phyloP scores from a whole-genome alignment of 1,139 yeast genomes.

The Debaryomyces sp. region DNA sequence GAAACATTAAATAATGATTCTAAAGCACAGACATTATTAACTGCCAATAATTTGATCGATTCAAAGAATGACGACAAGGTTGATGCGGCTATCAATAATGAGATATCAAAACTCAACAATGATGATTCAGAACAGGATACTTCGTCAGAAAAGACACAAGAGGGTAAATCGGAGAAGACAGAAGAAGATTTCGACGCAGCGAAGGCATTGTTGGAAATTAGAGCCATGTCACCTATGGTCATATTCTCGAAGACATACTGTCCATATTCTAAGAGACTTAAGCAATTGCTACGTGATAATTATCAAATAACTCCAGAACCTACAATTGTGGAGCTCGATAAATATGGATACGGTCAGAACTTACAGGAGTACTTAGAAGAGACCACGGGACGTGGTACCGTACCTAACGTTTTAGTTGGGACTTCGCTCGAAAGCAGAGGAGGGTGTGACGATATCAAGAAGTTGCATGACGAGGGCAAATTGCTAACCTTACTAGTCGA shows the following conservation, averaged over 20 bases:
- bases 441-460: slow-evolving; percentile 77
- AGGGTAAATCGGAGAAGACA: slow-evolving; percentile 12
- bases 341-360: slow-evolving; percentile 65
- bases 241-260: slow-evolving; percentile 72
- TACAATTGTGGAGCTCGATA: slow-evolving; percentile 77
- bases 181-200: slow-evolving; percentile 56
- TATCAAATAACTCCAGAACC: slow-evolving; percentile 77
- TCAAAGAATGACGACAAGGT: slow-evolving; percentile 37
- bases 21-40: slow-evolving; percentile 8
- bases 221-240: slow-evolving; percentile 68
- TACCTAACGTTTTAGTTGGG: slow-evolving; percentile 71
- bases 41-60: slow-evolving; percentile 22
- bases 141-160: slow-evolving; percentile 8
- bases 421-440: slow-evolving; percentile 60
- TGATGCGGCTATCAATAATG: slow-evolving; percentile 45
- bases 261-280: slow-evolving; percentile 75
- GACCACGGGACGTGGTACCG: slow-evolving; percentile 65
- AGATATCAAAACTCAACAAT: slow-evolving; percentile 32
- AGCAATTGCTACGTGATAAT: slow-evolving; percentile 61
- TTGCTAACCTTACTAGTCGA: slow-evolving; percentile 50
- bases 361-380: slow-evolving; percentile 62
- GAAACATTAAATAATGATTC: slow-evolving; percentile 2
- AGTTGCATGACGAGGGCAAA: slow-evolving; percentile 58
- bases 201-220: slow-evolving; percentile 58
- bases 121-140: slow-evolving; percentile 8